Evolutionary conservation across 441 rosid genomes (phyloP).

Genomic region (Metrosideros polymorpha): DNA sequence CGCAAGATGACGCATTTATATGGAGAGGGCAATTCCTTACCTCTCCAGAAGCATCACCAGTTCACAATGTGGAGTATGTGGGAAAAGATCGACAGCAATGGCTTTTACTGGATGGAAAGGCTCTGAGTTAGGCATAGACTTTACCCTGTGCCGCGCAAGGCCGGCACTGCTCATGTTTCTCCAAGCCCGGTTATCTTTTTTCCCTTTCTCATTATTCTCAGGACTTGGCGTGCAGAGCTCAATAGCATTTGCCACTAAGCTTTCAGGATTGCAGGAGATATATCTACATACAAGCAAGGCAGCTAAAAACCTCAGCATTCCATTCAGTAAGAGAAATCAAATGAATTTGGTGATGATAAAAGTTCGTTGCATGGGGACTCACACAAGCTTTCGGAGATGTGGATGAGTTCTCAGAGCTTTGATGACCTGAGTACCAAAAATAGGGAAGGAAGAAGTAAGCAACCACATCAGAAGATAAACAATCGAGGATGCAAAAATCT

Average conservation of each 20-base stretch:
- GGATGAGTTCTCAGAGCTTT: constrained; percentile 76
- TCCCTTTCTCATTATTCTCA: constrained; percentile 54
- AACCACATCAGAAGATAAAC: background rate
- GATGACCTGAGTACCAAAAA: constrained; percentile 40
- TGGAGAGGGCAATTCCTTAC: constrained; percentile 8
- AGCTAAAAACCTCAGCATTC: background rate
- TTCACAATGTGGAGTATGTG: constrained; percentile 88
- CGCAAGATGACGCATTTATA: background rate
- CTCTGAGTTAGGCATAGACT: constrained; percentile 86
- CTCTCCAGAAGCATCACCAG: constrained; percentile 92
- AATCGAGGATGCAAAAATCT: background rate
- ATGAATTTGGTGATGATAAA: background rate
- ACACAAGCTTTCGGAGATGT: constrained; percentile 65
- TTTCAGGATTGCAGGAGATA: constrained; percentile 95
- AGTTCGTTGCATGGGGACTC: constrained; percentile 26
- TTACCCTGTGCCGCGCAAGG: constrained; percentile 76
- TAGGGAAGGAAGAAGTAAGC: background rate
- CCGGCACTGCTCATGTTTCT: constrained; percentile 74
- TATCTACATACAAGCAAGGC: constrained; percentile 34
- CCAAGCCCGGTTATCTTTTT: constrained; percentile 46
- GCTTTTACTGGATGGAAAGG: constrained; percentile 88
- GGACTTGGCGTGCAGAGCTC: constrained; percentile 89
- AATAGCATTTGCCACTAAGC: constrained; percentile 79
- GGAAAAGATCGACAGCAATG: constrained; percentile 95
- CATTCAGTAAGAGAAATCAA: background rate